Evolutionary conservation across 345 rosid species (phyloP), one percentile per base, ranked within the genome.

Genomic region (Eucalyptus microcorys): DNA sequence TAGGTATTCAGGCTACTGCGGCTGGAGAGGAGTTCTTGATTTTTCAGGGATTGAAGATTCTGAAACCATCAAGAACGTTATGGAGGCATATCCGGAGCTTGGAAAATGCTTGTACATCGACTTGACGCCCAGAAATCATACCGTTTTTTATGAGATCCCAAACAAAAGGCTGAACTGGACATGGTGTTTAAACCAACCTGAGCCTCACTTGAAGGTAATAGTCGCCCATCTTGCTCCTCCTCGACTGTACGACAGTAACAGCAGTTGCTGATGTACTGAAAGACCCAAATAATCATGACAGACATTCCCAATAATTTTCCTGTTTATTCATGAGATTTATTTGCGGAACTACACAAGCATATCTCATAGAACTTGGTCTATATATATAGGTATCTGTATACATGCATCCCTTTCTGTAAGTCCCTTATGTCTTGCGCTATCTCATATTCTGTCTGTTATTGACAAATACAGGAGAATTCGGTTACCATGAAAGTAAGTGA

Each of bases 1-100:
- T 83, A 96, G 98, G 92, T 96, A 97, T 89, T 94, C 97, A 3
- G 97, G 97, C 84, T 97, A 95, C 49, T 96, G 96, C 86, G 96
- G 96, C 19, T 94, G 96, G 98, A 92, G 96, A 93, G 96, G 99
- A 49, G 94, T 96, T 88, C 91, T 94, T 81, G 93, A 97, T 87
- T 96, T 93, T 90, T 89, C 95, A 12, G 94, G 89, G 45, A 86
- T 87, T 80, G 97, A 94, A 93, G 89, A 91, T 90, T 93, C 94
- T 5, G 94, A 94, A 61, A 91, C 89, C 30, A 89, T 94, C n/a
- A 2, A 57, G 11, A 93, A 91, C 43, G 92, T 96, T 32, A 87
- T 92, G 87, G 91, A 68, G 85, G 88, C 89, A 88, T 94, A 94
- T 90, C 96, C 96, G 14, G 93, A 94, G 40, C 93, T 95, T 64